Conservation (phyloP, 257 asterid genomes). For the Fraxinus anomala region DNA sequence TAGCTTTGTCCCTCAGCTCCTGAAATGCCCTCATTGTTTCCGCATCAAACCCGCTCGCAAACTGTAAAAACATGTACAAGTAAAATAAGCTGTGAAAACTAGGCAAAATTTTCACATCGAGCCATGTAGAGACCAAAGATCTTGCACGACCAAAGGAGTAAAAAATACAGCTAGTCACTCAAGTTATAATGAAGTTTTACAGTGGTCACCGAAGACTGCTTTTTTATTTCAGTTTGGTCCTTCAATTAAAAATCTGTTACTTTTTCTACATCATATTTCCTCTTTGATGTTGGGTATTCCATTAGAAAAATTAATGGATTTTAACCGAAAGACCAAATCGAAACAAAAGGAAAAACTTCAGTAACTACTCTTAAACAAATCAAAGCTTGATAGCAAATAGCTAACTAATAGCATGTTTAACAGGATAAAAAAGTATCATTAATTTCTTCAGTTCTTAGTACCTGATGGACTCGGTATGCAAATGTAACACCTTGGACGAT, state of each 20-base stretch:
- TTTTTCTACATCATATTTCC: neutral
- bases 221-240: neutral
- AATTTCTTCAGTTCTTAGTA: constrained; percentile 1
- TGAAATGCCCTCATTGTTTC: constrained; percentile 96
- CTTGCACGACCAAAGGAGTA: neutral
- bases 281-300: neutral
- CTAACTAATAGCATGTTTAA: neutral
- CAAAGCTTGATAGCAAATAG: neutral
- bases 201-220: neutral
- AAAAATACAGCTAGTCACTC: neutral
- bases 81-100: neutral
- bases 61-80: constrained; percentile 42
- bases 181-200: no score
- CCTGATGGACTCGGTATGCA: constrained; percentile 98
- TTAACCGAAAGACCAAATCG: neutral
- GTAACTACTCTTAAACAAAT: neutral
- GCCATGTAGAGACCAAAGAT: neutral
- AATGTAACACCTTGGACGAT: constrained; percentile 61
- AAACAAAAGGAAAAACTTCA: neutral
- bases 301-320: neutral
- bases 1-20: constrained; percentile 82
- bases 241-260: no score
- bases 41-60: constrained; percentile 95
- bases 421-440: neutral
- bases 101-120: neutral